These are phyloP conservation scores for Sporothrix globosa DNA, from an alignment of 2,329 filamentous ascomycete species.

Conservation along the genomic window DNA sequence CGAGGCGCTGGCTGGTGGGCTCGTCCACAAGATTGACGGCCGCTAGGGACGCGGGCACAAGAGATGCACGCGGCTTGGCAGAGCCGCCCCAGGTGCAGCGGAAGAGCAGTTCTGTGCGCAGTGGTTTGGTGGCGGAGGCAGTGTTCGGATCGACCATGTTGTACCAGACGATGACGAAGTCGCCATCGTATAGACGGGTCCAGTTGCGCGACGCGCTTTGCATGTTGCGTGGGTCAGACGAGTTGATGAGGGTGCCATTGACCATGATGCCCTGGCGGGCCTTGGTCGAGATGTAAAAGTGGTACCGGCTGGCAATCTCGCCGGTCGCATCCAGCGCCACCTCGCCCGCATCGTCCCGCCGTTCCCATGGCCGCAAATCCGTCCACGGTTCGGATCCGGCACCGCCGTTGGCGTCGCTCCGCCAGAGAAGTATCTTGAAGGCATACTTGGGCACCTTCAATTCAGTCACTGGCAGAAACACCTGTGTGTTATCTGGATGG, in stretches of 20 bases:
- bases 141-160: conserved; percentile 42
- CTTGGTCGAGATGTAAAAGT: conserved; percentile 78
- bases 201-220: conserved; percentile 60
- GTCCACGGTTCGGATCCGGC: conserved; percentile 65
- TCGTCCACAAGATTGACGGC: conserved; percentile 46
- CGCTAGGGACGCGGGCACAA: conserved; percentile 24
- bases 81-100: conserved; percentile 62
- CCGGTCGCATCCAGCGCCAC: conserved; percentile 35
- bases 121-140: conserved; percentile 31
- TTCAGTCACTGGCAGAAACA: conserved; percentile 66
- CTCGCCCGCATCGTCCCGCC: conserved; percentile 48
- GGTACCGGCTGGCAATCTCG: conserved; percentile 57
- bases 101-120: conserved; percentile 52
- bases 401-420: conserved; percentile 64
- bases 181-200: conserved; percentile 75
- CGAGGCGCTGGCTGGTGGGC: conserved; percentile 51
- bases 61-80: conserved; percentile 45
- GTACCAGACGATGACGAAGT: conserved; percentile 74
- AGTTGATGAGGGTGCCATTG: conserved; percentile 69
- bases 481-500: conserved; percentile 66
- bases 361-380: conserved; percentile 59
- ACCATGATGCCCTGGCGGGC: conserved; percentile 74
- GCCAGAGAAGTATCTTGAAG: conserved; percentile 76
- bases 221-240: conserved; percentile 58
- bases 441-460: conserved; percentile 78